phyloP scores from a whole-genome alignment of 257 asterid genomes.

The Scutellaria barbata region DNA sequence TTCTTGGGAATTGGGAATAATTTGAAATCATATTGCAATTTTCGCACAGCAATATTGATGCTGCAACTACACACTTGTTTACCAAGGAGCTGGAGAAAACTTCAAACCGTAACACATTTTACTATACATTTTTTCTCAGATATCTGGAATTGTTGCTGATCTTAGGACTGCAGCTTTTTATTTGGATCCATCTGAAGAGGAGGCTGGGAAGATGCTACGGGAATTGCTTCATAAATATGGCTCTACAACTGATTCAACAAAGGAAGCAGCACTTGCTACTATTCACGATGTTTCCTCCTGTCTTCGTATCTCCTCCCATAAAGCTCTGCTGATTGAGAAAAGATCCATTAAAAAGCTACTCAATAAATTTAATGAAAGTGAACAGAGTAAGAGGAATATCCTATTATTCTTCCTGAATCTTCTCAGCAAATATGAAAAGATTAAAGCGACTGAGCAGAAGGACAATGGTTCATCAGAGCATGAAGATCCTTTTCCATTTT shows the following conservation, averaged over 20 bases:
- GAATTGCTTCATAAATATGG: constrained; percentile 63
- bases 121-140: constrained; percentile 54
- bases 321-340: constrained; percentile 66
- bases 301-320: constrained; percentile 71
- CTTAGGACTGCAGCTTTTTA: constrained; percentile 56
- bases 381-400: constrained; percentile 61
- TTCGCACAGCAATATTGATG: not conserved
- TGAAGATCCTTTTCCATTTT: constrained; percentile 38
- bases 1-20: not conserved
- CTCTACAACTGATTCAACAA: constrained; percentile 52
- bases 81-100: constrained; percentile 13
- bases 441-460: constrained; percentile 43
- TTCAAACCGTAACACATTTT: constrained; percentile 20
- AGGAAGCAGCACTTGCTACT: constrained; percentile 52
- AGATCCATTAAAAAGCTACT: constrained; percentile 68
- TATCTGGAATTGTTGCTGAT: constrained; percentile 64
- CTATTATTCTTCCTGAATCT: constrained; percentile 58
- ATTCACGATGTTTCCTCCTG: constrained; percentile 54
- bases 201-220: constrained; percentile 67
- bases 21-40: not conserved
- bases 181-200: constrained; percentile 82
- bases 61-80: not conserved
- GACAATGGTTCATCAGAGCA: constrained; percentile 39
- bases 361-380: constrained; percentile 48
- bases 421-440: constrained; percentile 61